These are phyloP conservation scores for Wolfiporia cocos DNA, from an alignment of 1,284 basidiomycete genomes.

Conservation along the genomic window DNA sequence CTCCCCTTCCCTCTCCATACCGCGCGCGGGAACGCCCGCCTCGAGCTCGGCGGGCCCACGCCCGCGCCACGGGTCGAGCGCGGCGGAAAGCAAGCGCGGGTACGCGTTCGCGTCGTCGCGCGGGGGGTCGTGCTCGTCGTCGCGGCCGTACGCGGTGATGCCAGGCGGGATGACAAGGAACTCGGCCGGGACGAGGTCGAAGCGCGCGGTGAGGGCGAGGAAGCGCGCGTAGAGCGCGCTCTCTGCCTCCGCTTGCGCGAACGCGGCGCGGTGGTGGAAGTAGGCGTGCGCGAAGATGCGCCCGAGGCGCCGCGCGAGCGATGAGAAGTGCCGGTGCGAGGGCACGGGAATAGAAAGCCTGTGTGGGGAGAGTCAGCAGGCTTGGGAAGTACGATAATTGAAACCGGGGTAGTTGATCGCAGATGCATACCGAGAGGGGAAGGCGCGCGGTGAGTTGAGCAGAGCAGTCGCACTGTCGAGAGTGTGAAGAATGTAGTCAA, in stretches of 20 bases:
- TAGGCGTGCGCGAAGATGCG: conserved; percentile 96
- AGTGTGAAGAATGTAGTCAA: conserved; percentile 95
- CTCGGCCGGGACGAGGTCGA: conserved; percentile 76
- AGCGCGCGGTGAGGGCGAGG: conserved; percentile 75
- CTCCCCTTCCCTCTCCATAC: too few relatives aligned
- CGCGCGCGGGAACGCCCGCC: conserved; percentile 1
- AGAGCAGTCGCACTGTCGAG: conserved; percentile 90
- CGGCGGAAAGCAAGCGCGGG: conserved; percentile 43
- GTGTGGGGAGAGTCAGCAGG: conserved; percentile 4
- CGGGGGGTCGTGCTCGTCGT: conserved; percentile 26
- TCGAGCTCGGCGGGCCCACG: conserved; percentile 15
- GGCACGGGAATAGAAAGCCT: conserved; percentile 77
- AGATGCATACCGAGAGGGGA: conserved; percentile 70
- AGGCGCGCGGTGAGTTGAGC: conserved; percentile 87
- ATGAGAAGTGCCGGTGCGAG: conserved; percentile 84
- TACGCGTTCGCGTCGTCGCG: conserved; percentile 33
- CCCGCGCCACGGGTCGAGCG: conserved; percentile 29
- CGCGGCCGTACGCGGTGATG: conserved; percentile 17
- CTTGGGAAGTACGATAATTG: neutral
- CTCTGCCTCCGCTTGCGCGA: conserved; percentile 87
- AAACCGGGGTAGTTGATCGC: conserved; percentile 13
- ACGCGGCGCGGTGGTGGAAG: conserved; percentile 89
- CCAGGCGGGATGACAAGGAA: conserved; percentile 73
- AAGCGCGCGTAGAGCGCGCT: conserved; percentile 91
- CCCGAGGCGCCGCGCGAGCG: conserved; percentile 83